Evolutionary conservation across 139 green algal species (phyloP).

Genomic region (Closterium sp.): DNA sequence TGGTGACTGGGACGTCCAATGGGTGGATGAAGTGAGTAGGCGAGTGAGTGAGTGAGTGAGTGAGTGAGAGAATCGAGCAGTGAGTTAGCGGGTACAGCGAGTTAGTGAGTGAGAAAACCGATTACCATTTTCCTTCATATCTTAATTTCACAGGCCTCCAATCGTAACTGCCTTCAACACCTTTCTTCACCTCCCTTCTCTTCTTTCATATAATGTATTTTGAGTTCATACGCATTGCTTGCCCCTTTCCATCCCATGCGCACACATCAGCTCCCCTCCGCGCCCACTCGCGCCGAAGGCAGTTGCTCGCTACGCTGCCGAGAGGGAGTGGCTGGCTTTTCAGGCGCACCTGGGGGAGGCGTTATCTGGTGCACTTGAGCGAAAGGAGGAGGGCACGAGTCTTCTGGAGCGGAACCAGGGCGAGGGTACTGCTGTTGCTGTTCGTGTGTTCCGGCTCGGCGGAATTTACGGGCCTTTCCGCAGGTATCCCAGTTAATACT

Average conservation of each 20-base stretch:
- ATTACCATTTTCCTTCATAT: no score
- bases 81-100: no score
- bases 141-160: no score
- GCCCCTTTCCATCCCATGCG: background rate
- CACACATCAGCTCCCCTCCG: background rate
- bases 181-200: no score
- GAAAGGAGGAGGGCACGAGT: background rate
- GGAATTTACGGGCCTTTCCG: background rate
- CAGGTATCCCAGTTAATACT: background rate
- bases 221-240: no score
- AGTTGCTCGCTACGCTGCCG: background rate
- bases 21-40: no score
- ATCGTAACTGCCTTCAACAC: no score
- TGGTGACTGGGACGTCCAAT: no score
- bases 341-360: background rate
- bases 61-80: no score
- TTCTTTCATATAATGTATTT: no score
- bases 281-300: background rate
- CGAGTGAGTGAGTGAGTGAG: no score
- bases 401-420: background rate
- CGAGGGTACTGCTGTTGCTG: background rate
- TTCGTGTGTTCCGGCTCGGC: background rate
- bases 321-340: background rate
- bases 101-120: no score
- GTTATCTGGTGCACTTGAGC: background rate